Conservation (phyloP, 495 filamentous ascomycete species). For the Hypoxylon intermedium region DNA sequence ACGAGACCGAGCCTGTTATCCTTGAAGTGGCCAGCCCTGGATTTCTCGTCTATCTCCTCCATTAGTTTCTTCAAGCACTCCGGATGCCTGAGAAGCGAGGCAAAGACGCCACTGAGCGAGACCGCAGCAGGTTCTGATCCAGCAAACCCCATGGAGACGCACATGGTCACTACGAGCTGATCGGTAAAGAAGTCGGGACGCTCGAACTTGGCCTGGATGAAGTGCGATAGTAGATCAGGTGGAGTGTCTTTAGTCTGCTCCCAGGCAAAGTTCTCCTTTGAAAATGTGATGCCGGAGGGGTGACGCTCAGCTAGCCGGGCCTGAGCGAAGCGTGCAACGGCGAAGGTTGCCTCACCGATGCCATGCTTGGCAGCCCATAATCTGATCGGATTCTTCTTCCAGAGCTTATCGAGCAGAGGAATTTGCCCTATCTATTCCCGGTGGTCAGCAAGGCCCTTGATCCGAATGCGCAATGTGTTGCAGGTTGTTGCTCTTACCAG, state of each 20-base stretch:
- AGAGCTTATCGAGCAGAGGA: slow-evolving; percentile 47
- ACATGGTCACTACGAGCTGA: slow-evolving; percentile 58
- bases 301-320: slow-evolving; percentile 52
- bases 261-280: slow-evolving; percentile 28
- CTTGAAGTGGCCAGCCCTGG: slow-evolving; percentile 45
- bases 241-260: slow-evolving; percentile 20
- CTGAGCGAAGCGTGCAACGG: slow-evolving; percentile 54
- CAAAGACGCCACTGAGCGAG: slow-evolving; percentile 59
- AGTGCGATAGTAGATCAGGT: slow-evolving; percentile 16
- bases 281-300: slow-evolving; percentile 3
- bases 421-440: slow-evolving; percentile 21
- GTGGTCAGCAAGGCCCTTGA: background rate
- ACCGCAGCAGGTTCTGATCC: slow-evolving; percentile 66
- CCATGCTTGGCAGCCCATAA: slow-evolving; percentile 53
- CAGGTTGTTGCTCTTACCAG: slow-evolving; percentile 58
- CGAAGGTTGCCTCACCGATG: slow-evolving; percentile 46
- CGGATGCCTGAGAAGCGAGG: slow-evolving; percentile 56
- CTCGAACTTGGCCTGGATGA: slow-evolving; percentile 52
- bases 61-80: slow-evolving; percentile 49
- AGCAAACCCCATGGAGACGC: slow-evolving; percentile 59
- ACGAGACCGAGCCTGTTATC: slow-evolving; percentile 37
- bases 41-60: slow-evolving; percentile 48
- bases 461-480: slow-evolving; percentile 43
- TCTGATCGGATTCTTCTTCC: slow-evolving; percentile 28
- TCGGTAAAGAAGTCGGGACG: slow-evolving; percentile 59